phyloP scores from a whole-genome alignment of 495 filamentous ascomycete species.

The Bacidia rubella region DNA sequence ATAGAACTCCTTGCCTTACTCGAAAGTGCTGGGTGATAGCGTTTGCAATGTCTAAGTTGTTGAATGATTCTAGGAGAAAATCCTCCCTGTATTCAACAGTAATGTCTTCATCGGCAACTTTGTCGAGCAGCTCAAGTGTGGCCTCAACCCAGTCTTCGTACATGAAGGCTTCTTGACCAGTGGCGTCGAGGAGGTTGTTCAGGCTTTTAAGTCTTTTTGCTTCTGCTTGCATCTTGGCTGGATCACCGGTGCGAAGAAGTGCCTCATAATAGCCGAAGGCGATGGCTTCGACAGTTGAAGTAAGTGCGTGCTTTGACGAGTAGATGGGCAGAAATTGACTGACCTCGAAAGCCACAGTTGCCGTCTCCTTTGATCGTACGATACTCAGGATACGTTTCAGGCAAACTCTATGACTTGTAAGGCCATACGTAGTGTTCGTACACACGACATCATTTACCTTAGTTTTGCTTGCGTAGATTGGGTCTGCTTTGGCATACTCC shows the following conservation, averaged over 20 bases:
- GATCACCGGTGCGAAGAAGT: constrained; percentile 52
- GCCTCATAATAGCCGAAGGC: constrained; percentile 88
- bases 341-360: constrained; percentile 97
- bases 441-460: constrained; percentile 35
- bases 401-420: constrained; percentile 27
- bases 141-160: constrained; percentile 77
- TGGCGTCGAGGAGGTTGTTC: constrained; percentile 53
- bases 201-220: constrained; percentile 55
- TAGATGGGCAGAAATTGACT: constrained; percentile 3
- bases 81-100: constrained; percentile 38
- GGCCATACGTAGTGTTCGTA: not conserved
- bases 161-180: constrained; percentile 50
- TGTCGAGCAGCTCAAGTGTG: constrained; percentile 49
- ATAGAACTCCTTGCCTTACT: constrained; percentile 29
- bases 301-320: constrained; percentile 12
- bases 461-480: constrained; percentile 71
- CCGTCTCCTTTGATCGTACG: constrained; percentile 85
- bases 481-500: constrained; percentile 88
- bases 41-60: constrained; percentile 49
- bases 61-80: constrained; percentile 61
- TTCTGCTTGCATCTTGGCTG: constrained; percentile 52
- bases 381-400: constrained; percentile 73
- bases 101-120: constrained; percentile 23
- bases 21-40: constrained; percentile 62
- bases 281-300: constrained; percentile 46